A percentile compares a stretch with the other conserved stretches of the same genome.
phyloP scores from a whole-genome alignment of 345 rosid genomes.

The Hypericum perforatum region DNA sequence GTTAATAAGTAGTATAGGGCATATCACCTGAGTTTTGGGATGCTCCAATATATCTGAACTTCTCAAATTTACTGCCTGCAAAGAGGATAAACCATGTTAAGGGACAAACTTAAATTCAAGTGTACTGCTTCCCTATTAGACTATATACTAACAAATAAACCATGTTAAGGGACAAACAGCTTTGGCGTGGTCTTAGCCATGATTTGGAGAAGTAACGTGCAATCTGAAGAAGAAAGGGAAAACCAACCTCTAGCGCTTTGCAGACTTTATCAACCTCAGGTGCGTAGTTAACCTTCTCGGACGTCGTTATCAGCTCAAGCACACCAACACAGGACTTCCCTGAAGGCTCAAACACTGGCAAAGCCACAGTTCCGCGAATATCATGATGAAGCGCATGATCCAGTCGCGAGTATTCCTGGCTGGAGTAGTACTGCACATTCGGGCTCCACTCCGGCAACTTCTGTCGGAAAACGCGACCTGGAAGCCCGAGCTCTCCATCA shows the following conservation, averaged over 20 bases:
- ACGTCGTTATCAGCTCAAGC: conserved; percentile 81
- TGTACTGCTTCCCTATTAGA: too few relatives aligned
- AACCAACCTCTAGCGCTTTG: conserved; percentile 93
- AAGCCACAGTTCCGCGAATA: conserved; percentile 79
- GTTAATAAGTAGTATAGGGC: conserved; percentile 11
- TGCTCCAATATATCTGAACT: conserved; percentile 76
- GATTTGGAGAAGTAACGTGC: too few relatives aligned
- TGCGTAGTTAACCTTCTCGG: conserved; percentile 72
- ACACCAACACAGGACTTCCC: conserved; percentile 82
- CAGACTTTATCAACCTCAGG: conserved; percentile 96
- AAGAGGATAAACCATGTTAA: conserved; percentile 32
- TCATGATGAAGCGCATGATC: conserved; percentile 61
- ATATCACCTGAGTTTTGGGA: conserved; percentile 62
- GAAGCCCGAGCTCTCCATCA: conserved; percentile 73
- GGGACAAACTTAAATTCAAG: conserved; percentile 11
- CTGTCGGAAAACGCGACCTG: conserved; percentile 83
- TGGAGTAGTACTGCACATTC: conserved; percentile 78
- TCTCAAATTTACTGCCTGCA: conserved; percentile 88
- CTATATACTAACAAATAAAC: too few relatives aligned
- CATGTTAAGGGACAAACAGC: too few relatives aligned
- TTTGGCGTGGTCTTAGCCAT: too few relatives aligned
- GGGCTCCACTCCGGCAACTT: conserved; percentile 96
- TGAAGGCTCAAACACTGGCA: conserved; percentile 82
- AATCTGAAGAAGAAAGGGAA: conserved; percentile 12
- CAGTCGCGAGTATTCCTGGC: conserved; percentile 68